Base-by-base conservation (phyloP, 2,329 filamentous ascomycete genomes). In the Talaromyces pinophilus region DNA sequence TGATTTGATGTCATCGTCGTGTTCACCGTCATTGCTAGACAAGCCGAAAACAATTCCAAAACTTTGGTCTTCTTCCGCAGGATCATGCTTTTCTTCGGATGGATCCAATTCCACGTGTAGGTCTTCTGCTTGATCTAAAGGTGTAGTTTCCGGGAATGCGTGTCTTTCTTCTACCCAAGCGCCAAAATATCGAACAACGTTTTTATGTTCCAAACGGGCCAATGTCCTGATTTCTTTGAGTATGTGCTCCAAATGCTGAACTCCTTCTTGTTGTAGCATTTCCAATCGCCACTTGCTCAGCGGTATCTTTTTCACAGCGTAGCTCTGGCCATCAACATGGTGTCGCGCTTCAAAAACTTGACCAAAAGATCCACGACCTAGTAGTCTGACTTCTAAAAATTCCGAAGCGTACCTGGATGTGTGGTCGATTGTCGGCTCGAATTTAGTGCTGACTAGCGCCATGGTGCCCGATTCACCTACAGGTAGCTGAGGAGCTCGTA, bases 331-430 rank as follows among this genome's bases (percentile, higher is more conserved):
- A 72, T 91, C 88, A 5, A 90, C 82, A 61, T 84, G 82, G 69
- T 90, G 86, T 59, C 79, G 82, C 11, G 84, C 87, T 69, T 85
- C 85, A 72, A 84, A 90, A 1, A 90, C 88, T 44, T 83, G 83
- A 1, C 87, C 88, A 71, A 88, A 90, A 0, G 88, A 88, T 15
- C 88, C 88, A 72, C 84, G 87, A 1, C 88, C 88, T 2, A 90
- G 80, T 1, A 87, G 72, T 19, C 80, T 81, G 13, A 88, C 72
- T 69, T 87, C 83, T 22, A 81, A 78, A 67, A 85, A 87, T 67
- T 84, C 85, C 44, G 79, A 77, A 3, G 78, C 73, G 70, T 85
- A 86, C 52, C 82, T 78, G 50, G 82, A 81, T 42, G 76, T 69
- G 8, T 69, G 69, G 63, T 73, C 74, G 57, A 69, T 67, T 25